Base-by-base conservation (phyloP, 345 rosid genomes). In the Lepidium sativum region DNA sequence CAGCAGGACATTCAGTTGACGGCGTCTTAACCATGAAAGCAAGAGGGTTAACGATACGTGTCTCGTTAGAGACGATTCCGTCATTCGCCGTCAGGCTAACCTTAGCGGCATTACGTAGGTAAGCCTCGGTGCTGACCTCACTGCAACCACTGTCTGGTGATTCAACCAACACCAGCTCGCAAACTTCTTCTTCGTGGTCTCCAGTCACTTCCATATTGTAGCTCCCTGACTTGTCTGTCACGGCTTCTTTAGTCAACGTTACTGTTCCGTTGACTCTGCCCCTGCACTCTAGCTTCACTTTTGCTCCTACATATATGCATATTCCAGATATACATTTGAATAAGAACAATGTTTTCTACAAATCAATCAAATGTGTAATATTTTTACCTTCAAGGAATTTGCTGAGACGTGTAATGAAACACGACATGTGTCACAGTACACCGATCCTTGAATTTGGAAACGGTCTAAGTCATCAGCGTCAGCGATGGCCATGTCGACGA, bases 401-500 rank as follows among this genome's bases (percentile, higher is more conserved):
- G 77, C 81, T 80, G 74, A 84, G 37, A 11, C 68, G 55, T 68
- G 87, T 83, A 13, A 73, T 4, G 78, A 87, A 87, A 77, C 62
- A 32, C 83, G 86, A 68, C 90, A 87, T 42, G 82, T 82, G 71
- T 83, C 90, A 23, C 86, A 82, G 48, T 81, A 82, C 39, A 87
- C 86, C 16, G 70, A 60, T 51, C 95, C 86, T 21, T 78, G 78
- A 35, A 84, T 78, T 8, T 49, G 50, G 72, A 84, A 80, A 42
- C 57, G 76, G 8, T 44, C 62, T 4, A 65, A 31, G 54, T 65
- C 67, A 55, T 55, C 65, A 23, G 63, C 69, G 39, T 73, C 77
- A 6, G 57, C 80, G 14, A 44, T 4, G 66, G 60, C 78, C 1
- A 55, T 29, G 12, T 75, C 53, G n/a, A 77, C 65, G 27, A 81